Conservation (phyloP, 306 rosid genomes). For the Begonia fuchsioides region DNA sequence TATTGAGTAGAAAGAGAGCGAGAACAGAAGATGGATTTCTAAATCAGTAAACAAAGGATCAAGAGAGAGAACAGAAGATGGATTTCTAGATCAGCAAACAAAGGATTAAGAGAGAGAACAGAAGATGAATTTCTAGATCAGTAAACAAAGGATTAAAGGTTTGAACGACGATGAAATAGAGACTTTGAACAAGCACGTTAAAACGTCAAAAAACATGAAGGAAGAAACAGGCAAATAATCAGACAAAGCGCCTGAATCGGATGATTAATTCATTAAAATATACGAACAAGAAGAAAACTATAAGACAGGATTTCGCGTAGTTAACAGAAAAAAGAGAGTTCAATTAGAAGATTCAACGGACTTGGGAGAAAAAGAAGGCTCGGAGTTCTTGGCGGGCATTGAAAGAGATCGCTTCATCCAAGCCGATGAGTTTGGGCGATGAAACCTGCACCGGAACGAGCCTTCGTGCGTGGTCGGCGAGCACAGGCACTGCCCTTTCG, state of each 20-base stretch:
- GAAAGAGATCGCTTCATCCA: conserved; percentile 57
- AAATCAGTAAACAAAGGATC: no score
- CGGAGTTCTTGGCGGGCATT: conserved; percentile 27
- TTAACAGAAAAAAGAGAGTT: not conserved
- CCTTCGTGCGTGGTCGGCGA: conserved; percentile 86
- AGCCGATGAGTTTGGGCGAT: conserved; percentile 25
- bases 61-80: no score
- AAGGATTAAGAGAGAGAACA: no score
- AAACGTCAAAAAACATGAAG: not conserved
- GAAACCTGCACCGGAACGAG: conserved; percentile 80
- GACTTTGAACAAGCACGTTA: no score
- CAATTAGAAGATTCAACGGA: conserved; percentile 18
- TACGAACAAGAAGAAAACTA: not conserved
- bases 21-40: no score
- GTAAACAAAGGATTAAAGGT: no score
- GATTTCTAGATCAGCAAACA: no score
- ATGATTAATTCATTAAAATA: not conserved
- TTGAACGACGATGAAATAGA: no score
- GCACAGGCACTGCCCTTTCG: conserved; percentile 64
- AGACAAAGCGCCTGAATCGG: no score
- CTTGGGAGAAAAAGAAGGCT: conserved; percentile 21
- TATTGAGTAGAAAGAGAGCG: no score
- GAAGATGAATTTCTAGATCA: no score
- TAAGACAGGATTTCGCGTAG: not conserved
- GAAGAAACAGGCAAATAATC: not conserved